A percentile compares a stretch with the other conserved stretches of the same genome.
These are phyloP conservation scores for Vicia villosa DNA, from an alignment of 306 rosid species.

Conservation along the genomic window DNA sequence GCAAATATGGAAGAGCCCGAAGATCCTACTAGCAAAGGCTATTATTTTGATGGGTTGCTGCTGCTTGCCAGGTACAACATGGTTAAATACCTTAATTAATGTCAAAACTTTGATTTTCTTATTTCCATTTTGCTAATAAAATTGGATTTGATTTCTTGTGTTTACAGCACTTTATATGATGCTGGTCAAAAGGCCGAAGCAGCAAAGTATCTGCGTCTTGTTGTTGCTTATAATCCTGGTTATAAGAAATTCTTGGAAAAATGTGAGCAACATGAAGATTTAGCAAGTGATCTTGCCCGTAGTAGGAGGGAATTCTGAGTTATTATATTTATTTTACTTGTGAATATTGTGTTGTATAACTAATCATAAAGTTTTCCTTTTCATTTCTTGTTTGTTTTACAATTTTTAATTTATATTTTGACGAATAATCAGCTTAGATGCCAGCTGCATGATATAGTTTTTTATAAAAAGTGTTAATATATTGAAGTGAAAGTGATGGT, in stretches of 20 bases:
- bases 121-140: constrained; percentile 23
- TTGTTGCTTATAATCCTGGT: constrained; percentile 72
- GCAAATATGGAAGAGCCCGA: constrained; percentile 79
- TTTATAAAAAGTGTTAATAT: not conserved
- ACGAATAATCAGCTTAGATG: constrained; percentile 14
- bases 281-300: constrained; percentile 60
- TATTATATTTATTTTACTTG: not conserved
- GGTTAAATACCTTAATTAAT: not conserved
- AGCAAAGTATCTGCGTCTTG: constrained; percentile 65
- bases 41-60: constrained; percentile 79
- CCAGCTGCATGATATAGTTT: constrained; percentile 6
- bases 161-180: constrained; percentile 66
- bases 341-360: constrained; percentile 21
- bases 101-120: constrained; percentile 6
- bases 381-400: constrained; percentile 1
- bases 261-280: constrained; percentile 60
- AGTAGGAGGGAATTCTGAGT: constrained; percentile 75
- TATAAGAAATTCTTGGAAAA: constrained; percentile 62
- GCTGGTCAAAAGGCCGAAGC: constrained; percentile 82
- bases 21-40: constrained; percentile 68
- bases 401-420: constrained; percentile 18
- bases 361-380: not conserved
- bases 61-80: constrained; percentile 70
- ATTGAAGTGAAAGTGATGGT: constrained; percentile 5
- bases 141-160: constrained; percentile 28